Evolutionary conservation across 2,329 filamentous ascomycete species (phyloP).

Genomic region (Ophiostoma triangulosporum): DNA sequence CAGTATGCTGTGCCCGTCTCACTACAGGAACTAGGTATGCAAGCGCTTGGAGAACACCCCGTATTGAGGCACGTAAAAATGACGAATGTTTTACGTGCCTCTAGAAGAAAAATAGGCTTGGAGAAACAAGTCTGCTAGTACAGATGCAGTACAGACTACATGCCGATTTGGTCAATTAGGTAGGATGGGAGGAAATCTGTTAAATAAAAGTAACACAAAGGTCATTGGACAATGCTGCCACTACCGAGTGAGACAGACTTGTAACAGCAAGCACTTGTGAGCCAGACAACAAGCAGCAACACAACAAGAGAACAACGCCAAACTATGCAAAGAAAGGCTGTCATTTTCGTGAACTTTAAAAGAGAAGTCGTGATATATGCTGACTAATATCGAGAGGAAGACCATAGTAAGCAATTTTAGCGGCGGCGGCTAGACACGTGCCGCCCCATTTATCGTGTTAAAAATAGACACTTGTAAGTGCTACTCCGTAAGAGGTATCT

Average conservation of each 20-base stretch:
- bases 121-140: background rate
- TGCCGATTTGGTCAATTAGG: background rate
- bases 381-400: no score
- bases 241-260: background rate
- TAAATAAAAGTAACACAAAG: no score
- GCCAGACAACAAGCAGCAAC: background rate
- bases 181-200: background rate
- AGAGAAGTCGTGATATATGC: no score
- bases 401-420: conserved; percentile 6
- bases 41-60: background rate
- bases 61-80: no score
- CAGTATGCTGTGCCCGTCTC: background rate
- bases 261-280: background rate
- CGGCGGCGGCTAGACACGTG: conserved; percentile 9
- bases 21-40: background rate
- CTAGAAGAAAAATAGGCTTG: no score
- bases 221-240: background rate
- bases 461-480: background rate
- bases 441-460: background rate
- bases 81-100: no score
- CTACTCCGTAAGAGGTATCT: no score
- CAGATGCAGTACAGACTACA: background rate
- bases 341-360: no score
- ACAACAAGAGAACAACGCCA: background rate
- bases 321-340: no score